Percentiles rank a stretch among this genome's conserved stretches.
phyloP scores from a whole-genome alignment of 148 eudicot genomes.

The Camellia japonica region DNA sequence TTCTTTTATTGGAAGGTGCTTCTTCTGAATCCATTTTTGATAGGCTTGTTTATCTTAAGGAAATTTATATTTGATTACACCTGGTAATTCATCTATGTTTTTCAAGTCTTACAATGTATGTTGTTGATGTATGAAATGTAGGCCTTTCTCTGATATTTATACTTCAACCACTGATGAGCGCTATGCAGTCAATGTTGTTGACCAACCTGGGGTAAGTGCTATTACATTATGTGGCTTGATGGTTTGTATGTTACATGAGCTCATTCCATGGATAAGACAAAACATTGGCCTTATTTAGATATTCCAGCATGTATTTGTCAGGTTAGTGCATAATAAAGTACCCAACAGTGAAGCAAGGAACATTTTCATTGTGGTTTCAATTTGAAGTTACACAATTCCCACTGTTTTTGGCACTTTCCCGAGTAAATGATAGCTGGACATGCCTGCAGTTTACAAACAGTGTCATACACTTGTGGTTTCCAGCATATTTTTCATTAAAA shows the following conservation, averaged over 20 bases:
- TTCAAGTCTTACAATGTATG: not conserved
- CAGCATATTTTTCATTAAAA: not conserved
- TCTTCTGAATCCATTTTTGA: not conserved
- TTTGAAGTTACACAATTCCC: not conserved
- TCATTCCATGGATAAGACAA: not conserved
- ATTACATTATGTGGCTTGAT: not conserved
- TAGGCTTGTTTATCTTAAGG: not conserved
- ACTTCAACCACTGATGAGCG: slow-evolving; percentile 48
- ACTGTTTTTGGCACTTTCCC: not conserved
- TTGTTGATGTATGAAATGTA: slow-evolving; percentile 20
- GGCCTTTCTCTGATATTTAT: slow-evolving; percentile 65
- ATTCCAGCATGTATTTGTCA: not conserved
- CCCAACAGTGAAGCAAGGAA: not conserved
- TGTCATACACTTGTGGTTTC: not conserved
- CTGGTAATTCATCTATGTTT: not conserved
- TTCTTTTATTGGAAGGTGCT: slow-evolving; percentile 74
- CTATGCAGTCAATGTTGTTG: slow-evolving; percentile 70
- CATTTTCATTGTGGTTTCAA: slow-evolving; percentile 5
- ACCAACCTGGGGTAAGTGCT: slow-evolving; percentile 56
- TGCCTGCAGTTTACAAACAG: not conserved
- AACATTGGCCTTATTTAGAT: not conserved
- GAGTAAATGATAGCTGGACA: not conserved
- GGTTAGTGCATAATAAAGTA: not conserved
- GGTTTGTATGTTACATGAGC: not conserved
- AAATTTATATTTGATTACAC: not conserved